A percentile compares a stretch with the other conserved stretches of the same genome.
phyloP scores from a whole-genome alignment of 345 rosid species.

The Hibiscus mutabilis region DNA sequence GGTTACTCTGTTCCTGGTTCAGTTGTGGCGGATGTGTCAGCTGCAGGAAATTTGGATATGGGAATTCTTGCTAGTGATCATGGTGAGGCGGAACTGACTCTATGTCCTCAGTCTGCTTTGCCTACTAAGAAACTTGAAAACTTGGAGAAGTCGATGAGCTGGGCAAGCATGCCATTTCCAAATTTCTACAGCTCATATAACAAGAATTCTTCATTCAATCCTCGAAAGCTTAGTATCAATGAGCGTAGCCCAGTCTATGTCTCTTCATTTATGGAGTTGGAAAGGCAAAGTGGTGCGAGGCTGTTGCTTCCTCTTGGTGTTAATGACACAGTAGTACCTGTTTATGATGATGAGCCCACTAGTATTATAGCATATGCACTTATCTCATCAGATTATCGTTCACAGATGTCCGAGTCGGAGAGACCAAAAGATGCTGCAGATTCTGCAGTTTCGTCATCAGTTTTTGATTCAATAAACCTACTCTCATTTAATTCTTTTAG shows the following conservation, averaged over 20 bases:
- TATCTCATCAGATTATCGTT: conserved; percentile 55
- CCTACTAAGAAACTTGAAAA: conserved; percentile 21
- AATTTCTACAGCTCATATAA: conserved; percentile 40
- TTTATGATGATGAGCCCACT: conserved; percentile 92
- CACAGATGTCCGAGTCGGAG: conserved; percentile 58
- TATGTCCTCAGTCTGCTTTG: conserved; percentile 16
- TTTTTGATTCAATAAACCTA: conserved; percentile 50
- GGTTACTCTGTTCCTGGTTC: conserved; percentile 25
- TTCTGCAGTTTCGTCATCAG: conserved; percentile 32
- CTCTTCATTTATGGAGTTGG: conserved; percentile 57
- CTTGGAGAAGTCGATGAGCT: conserved; percentile 17
- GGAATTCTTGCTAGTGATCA: conserved; percentile 20
- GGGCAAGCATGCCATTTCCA: conserved; percentile 32
- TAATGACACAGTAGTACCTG: conserved; percentile 64
- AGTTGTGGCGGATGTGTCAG: conserved; percentile 18
- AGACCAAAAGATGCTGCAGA: conserved; percentile 46
- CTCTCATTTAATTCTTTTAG: conserved; percentile 44
- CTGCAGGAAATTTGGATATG: conserved; percentile 13
- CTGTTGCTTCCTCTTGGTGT: conserved; percentile 62
- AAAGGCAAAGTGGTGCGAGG: conserved; percentile 68
- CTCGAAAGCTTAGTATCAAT: conserved; percentile 43
- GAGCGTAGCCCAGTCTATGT: conserved; percentile 60
- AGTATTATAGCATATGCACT: conserved; percentile 85
- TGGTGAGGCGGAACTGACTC: conserved; percentile 23
- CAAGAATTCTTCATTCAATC: conserved; percentile 29